phyloP scores from a whole-genome alignment of 108 stramenopile genomes.

The Skeletonema tropicum region DNA sequence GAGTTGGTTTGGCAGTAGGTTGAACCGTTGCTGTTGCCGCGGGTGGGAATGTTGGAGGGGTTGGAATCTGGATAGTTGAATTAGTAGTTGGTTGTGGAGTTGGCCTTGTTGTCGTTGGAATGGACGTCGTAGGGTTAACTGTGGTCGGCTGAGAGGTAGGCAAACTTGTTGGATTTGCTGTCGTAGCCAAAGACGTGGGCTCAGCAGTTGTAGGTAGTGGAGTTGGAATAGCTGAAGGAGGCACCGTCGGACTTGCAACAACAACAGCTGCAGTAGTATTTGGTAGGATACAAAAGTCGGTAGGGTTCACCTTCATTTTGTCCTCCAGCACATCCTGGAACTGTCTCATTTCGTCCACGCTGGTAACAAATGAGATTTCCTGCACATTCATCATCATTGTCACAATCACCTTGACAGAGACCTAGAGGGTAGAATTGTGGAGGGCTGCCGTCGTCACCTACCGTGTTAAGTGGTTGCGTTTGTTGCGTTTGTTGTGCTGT shows the following conservation, averaged over 20 bases:
- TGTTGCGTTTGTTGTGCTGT: neutral
- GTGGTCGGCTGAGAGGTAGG: too few relatives aligned
- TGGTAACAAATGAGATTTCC: constrained; percentile 29
- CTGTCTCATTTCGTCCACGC: neutral
- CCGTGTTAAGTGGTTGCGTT: too few relatives aligned
- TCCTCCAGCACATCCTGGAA: constrained; percentile 30
- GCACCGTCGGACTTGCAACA: neutral
- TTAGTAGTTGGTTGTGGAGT: too few relatives aligned
- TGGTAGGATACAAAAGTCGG: constrained; percentile 23
- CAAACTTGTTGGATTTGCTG: too few relatives aligned
- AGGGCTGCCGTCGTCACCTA: too few relatives aligned
- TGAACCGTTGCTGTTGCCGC: neutral
- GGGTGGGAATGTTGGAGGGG: neutral
- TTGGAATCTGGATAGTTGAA: neutral
- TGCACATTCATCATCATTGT: constrained; percentile 29
- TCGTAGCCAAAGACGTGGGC: too few relatives aligned
- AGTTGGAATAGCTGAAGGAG: too few relatives aligned
- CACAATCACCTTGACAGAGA: constrained; percentile 35
- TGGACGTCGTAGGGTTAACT: too few relatives aligned
- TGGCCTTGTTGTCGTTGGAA: too few relatives aligned
- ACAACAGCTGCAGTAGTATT: neutral
- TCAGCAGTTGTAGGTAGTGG: too few relatives aligned
- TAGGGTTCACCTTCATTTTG: neutral
- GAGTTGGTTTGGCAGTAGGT: neutral
- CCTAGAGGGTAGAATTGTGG: neutral